These are phyloP conservation scores for Colletotrichum godetiae DNA, from an alignment of 2,329 filamentous ascomycete genomes.

Conservation along the genomic window DNA sequence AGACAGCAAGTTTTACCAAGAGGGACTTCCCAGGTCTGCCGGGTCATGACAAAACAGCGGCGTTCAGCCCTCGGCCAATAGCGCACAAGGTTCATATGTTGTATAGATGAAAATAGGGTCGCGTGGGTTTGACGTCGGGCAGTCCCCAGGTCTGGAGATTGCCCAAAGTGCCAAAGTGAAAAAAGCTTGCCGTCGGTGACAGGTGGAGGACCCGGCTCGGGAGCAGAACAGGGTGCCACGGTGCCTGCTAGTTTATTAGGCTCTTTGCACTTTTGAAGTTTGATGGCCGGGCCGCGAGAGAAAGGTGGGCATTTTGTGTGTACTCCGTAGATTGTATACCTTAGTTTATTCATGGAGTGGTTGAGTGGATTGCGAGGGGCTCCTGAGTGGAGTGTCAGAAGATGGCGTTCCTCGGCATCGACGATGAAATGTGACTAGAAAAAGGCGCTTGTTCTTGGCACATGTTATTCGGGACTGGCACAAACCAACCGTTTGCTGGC, in stretches of 20 bases:
- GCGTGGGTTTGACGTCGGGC: not conserved
- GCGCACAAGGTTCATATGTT: not conserved
- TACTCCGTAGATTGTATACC: too few species aligned
- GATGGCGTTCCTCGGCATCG: not conserved
- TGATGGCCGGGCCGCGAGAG: not conserved
- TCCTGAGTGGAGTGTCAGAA: not conserved
- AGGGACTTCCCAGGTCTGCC: conserved; percentile 7
- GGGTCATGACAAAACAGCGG: conserved; percentile 4
- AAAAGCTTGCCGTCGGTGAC: conserved; percentile 8
- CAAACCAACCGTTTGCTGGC: not conserved
- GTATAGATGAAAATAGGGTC: not conserved
- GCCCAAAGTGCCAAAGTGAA: not conserved
- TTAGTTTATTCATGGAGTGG: not conserved
- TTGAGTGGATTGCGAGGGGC: not conserved
- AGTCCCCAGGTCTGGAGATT: conserved; percentile 7
- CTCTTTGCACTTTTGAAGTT: not conserved
- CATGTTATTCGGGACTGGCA: not conserved
- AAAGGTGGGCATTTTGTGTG: not conserved
- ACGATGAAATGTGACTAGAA: conserved; percentile 4
- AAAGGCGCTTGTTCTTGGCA: not conserved
- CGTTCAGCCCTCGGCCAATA: conserved; percentile 10
- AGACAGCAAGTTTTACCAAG: conserved; percentile 2
- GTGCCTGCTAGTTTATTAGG: not conserved
- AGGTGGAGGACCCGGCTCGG: not conserved
- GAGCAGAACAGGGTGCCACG: not conserved